Evolutionary conservation across 2,329 filamentous ascomycete species (phyloP).

Genomic region (Stagonosporopsis vannaccii): DNA sequence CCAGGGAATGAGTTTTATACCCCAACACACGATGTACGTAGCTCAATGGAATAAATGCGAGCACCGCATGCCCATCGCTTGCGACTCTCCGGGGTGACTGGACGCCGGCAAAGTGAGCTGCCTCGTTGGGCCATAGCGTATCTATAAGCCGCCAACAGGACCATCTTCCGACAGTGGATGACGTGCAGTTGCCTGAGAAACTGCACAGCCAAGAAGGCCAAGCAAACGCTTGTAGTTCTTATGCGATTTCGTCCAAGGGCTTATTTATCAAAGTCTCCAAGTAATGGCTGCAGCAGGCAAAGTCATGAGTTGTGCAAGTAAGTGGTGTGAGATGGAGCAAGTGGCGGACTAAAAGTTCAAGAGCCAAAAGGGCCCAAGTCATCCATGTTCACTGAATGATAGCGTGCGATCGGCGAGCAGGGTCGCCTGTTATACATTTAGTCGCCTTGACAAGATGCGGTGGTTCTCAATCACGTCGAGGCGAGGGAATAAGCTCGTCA

Average conservation of each 20-base stretch:
- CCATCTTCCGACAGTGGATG: slow-evolving; percentile 22
- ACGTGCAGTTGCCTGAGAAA: slow-evolving; percentile 22
- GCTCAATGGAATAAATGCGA: neutral
- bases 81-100: neutral
- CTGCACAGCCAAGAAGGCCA: slow-evolving; percentile 33
- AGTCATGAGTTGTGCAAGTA: neutral
- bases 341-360: neutral
- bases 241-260: slow-evolving; percentile 4
- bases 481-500: neutral
- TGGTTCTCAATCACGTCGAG: too few relatives aligned
- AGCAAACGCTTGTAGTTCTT: slow-evolving; percentile 10
- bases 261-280: neutral
- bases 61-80: slow-evolving; percentile 6
- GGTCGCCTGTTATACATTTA: too few relatives aligned
- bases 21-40: neutral
- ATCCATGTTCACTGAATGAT: too few relatives aligned
- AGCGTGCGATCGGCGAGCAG: too few relatives aligned
- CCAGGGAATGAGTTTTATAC: slow-evolving; percentile 3
- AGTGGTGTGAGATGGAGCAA: neutral
- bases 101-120: slow-evolving; percentile 25
- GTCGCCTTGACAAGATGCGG: too few relatives aligned
- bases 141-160: slow-evolving; percentile 18
- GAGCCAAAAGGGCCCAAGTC: too few relatives aligned
- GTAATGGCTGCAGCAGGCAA: too few relatives aligned
- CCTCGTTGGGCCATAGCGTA: slow-evolving; percentile 32